phyloP scores from a whole-genome alignment of 768 basidiomycete species.

The Auriscalpium orientale region DNA sequence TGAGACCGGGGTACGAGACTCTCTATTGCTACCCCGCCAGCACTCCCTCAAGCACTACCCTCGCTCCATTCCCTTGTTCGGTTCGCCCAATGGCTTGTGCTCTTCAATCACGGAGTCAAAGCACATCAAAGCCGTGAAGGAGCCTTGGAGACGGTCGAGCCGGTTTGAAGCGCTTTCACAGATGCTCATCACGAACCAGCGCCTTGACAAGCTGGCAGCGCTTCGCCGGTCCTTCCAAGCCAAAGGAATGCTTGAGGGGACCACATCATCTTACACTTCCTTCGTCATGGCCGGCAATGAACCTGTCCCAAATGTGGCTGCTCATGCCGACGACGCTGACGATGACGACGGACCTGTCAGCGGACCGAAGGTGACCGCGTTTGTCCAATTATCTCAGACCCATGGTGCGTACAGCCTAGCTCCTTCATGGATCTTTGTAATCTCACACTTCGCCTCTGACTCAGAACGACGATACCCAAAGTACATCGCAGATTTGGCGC shows the following conservation, averaged over 20 bases:
- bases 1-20: constrained; percentile 13
- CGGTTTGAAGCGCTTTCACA: neutral
- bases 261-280: no score
- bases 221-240: no score
- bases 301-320: no score
- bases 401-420: neutral
- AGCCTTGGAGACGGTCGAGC: neutral
- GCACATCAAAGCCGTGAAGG: neutral
- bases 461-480: constrained; percentile 6
- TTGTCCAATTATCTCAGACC: neutral
- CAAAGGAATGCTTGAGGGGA: no score
- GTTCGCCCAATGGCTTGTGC: neutral
- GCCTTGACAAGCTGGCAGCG: neutral
- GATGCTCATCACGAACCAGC: neutral
- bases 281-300: no score
- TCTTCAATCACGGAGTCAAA: neutral
- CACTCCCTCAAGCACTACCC: constrained; percentile 20
- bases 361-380: neutral
- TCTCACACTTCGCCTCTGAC: no score
- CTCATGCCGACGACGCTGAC: no score
- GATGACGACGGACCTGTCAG: neutral
- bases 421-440: neutral
- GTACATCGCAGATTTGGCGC: neutral
- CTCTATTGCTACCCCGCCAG: constrained; percentile 19
- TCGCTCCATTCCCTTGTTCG: constrained; percentile 9